phyloP scores from a whole-genome alignment of 2,329 filamentous ascomycete species.

The Epichloe festucae region DNA sequence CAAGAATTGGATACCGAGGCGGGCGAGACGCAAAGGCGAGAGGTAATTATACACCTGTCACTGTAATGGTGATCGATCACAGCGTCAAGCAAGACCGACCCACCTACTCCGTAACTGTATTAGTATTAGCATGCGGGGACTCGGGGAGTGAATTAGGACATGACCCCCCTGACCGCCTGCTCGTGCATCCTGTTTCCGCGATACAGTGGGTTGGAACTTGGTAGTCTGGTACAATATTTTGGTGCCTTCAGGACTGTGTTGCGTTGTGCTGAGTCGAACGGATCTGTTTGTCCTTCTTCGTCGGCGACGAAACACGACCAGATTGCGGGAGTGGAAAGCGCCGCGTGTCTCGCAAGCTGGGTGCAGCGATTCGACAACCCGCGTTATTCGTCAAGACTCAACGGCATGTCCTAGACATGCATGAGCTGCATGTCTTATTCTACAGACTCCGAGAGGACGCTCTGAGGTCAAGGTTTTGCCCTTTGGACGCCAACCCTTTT shows the following conservation, averaged over 20 bases:
- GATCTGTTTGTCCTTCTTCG: no score
- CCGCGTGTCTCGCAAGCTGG: not conserved
- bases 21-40: not conserved
- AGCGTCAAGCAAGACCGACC: not conserved
- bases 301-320: not conserved
- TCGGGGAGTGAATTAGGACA: not conserved
- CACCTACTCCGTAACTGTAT: not conserved
- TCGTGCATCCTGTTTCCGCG: not conserved
- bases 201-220: not conserved
- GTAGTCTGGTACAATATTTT: not conserved
- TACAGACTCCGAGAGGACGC: conserved; percentile 21
- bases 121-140: not conserved
- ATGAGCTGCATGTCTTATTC: conserved; percentile 12
- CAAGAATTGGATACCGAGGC: not conserved
- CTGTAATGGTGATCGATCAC: not conserved
- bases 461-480: conserved; percentile 14
- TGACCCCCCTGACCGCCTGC: not conserved
- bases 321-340: not conserved
- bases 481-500: conserved; percentile 9
- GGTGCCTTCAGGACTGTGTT: not conserved
- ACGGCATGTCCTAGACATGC: conserved; percentile 16
- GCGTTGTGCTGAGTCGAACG: no score
- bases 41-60: not conserved
- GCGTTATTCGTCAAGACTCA: conserved; percentile 9
- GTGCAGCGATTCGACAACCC: not conserved